Evolutionary conservation across 2,329 filamentous ascomycete species (phyloP).

Genomic region (Tolypocladium inflatum): DNA sequence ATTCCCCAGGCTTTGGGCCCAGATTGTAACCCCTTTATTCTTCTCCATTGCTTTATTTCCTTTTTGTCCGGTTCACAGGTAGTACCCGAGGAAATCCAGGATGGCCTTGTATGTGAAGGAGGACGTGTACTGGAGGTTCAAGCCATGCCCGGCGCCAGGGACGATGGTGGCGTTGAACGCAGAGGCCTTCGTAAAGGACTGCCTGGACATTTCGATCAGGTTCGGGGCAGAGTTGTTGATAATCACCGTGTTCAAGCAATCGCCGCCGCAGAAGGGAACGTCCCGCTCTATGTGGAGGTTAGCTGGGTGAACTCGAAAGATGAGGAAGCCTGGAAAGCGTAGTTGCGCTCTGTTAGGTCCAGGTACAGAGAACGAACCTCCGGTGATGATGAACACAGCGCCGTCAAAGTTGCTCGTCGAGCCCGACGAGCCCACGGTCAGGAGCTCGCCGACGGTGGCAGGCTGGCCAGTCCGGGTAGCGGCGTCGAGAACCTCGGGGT

Average conservation of each 20-base stretch:
- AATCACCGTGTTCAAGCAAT: slow-evolving; percentile 39
- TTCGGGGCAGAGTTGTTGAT: slow-evolving; percentile 24
- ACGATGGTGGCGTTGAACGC: slow-evolving; percentile 46
- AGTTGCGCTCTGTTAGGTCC: background rate
- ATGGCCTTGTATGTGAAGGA: slow-evolving; percentile 23
- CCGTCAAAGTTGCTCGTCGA: slow-evolving; percentile 33
- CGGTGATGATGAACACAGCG: slow-evolving; percentile 50
- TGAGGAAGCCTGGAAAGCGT: background rate
- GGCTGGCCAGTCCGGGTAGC: slow-evolving; percentile 42
- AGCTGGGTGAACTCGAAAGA: background rate
- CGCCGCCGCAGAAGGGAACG: slow-evolving; percentile 51
- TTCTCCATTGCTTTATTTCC: background rate
- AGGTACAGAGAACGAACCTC: slow-evolving; percentile 23
- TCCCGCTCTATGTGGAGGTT: slow-evolving; percentile 28
- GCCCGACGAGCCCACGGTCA: slow-evolving; percentile 38
- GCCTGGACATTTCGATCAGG: slow-evolving; percentile 31
- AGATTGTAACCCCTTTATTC: background rate
- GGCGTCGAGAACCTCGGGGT: slow-evolving; percentile 38
- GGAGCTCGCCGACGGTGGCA: slow-evolving; percentile 46
- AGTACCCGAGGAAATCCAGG: slow-evolving; percentile 19
- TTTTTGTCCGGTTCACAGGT: background rate
- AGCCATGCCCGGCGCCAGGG: slow-evolving; percentile 37
- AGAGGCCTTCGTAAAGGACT: slow-evolving; percentile 32
- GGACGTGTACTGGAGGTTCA: slow-evolving; percentile 36
- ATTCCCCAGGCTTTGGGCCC: background rate